Percentiles rank a stretch among this genome's conserved stretches.
Conservation (phyloP, 768 basidiomycete species). For the Auriscalpium microsporum region DNA sequence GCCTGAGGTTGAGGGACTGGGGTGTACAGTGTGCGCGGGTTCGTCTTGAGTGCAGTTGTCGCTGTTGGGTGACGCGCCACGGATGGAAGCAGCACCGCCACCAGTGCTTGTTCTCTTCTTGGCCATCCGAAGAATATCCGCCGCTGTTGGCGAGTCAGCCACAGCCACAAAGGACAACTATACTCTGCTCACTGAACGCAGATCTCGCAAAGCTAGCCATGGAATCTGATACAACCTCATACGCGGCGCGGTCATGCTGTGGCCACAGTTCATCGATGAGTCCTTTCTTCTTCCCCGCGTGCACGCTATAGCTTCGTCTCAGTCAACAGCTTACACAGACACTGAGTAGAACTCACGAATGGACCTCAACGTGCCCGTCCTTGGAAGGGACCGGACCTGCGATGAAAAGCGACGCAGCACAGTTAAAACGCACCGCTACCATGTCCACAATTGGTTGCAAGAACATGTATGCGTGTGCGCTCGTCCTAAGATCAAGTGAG, state of each 20-base stretch:
- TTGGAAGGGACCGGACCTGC: not conserved
- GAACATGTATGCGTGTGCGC: not conserved
- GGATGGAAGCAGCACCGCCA: too few species aligned
- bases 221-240: not conserved
- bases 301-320: not conserved
- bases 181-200: not conserved
- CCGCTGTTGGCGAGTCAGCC: too few species aligned
- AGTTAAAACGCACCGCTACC: not conserved
- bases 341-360: not conserved
- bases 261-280: not conserved
- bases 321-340: not conserved
- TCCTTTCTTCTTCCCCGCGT: not conserved
- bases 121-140: too few species aligned
- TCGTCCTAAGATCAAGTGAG: not conserved
- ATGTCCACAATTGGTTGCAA: not conserved
- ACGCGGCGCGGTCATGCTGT: not conserved
- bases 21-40: too few species aligned
- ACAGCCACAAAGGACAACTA: too few species aligned
- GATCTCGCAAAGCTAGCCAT: not conserved
- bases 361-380: not conserved
- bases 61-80: too few species aligned
- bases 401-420: not conserved
- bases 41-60: too few species aligned
- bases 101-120: too few species aligned
- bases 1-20: too few species aligned